These are phyloP conservation scores for Ascochyta lentis DNA, from an alignment of 2,329 filamentous ascomycete species.

Conservation along the genomic window DNA sequence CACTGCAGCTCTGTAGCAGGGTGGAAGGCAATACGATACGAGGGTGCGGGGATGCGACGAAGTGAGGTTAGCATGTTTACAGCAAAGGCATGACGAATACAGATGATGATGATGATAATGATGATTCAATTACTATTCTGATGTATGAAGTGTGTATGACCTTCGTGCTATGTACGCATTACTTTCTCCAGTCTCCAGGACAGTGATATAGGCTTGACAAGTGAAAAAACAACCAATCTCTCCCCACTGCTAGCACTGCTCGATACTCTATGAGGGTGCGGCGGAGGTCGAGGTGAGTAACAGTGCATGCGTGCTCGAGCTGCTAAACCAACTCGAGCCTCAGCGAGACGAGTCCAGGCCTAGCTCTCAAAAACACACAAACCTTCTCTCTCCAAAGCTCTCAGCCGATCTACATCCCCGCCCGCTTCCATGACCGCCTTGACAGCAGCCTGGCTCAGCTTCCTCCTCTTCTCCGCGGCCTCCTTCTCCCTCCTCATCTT, in stretches of 20 bases:
- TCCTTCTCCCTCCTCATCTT: constrained; percentile 92
- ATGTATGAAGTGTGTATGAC: constrained; percentile 8
- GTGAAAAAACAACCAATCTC: not conserved
- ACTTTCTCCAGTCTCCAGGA: constrained; percentile 18
- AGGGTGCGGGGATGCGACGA: not conserved
- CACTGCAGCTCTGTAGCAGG: not conserved
- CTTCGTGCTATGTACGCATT: constrained; percentile 21
- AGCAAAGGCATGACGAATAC: not conserved
- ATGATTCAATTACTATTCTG: constrained; percentile 4
- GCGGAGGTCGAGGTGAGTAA: not conserved
- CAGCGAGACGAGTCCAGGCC: constrained; percentile 7
- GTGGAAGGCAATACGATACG: not conserved
- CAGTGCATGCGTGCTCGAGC: not conserved
- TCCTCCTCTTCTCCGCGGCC: constrained; percentile 75
- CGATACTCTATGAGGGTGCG: constrained; percentile 7
- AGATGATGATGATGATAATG: not conserved
- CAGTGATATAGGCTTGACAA: constrained; percentile 12
- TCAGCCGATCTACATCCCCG: constrained; percentile 63
- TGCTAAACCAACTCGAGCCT: constrained; percentile 1
- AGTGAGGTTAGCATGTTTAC: not conserved
- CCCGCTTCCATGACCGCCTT: constrained; percentile 74
- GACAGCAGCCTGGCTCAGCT: constrained; percentile 71
- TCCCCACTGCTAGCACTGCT: not conserved
- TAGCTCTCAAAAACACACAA: constrained; percentile 38
- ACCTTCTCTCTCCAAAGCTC: constrained; percentile 52